Base-by-base conservation (phyloP, 306 rosid genomes). In the Cyamopsis tetragonoloba region DNA sequence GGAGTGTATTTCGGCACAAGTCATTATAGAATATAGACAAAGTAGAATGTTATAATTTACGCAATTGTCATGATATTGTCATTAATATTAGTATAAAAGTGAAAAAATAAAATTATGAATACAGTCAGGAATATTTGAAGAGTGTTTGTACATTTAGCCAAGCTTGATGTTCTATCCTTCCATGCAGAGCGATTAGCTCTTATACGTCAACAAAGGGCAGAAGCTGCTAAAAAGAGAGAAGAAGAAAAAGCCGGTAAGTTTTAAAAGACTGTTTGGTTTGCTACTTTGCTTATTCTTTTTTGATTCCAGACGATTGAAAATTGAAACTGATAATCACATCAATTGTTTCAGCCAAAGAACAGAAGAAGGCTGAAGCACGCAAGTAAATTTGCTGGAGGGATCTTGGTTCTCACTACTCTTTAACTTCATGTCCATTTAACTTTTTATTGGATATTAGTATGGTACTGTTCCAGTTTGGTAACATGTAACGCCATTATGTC, bases 141-240 rank as follows among this genome's bases (percentile, higher is more conserved):
- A n/a, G n/a, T n/a, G n/a, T n/a, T n/a, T n/a, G n/a, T n/a, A n/a
- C n/a, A n/a, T n/a, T n/a, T n/a, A n/a, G n/a, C n/a, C n/a, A n/a
- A n/a, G n/a, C n/a, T n/a, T 49, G 26, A 56, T 46, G 23, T 10
- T 47, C 26, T 62, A 9, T 79, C 22, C 31, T 61, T 67, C 49
- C 30, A 22, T 49, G 44, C 86, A 92, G 92, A 89, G 58, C 95
- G 92, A 43, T 92, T 92, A 77, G 77, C 95, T 50, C 86, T 89
- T 30, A 85, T 89, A 64, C 84, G 98, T 9, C 86, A 87, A 78
- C 89, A 92, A 73, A 85, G 96, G 84, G 92, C 81, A 31, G 98
- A 92, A n/a, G 96, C 96, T 78, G 95, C 96, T 41, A 85, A 76
- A 70, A 92, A 87, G 78, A 80, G 91, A 54, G 89, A 87, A 62